Evolutionary conservation across 2,329 filamentous ascomycete genomes (phyloP).

Genomic region (Graphiopsis chlorocephala): DNA sequence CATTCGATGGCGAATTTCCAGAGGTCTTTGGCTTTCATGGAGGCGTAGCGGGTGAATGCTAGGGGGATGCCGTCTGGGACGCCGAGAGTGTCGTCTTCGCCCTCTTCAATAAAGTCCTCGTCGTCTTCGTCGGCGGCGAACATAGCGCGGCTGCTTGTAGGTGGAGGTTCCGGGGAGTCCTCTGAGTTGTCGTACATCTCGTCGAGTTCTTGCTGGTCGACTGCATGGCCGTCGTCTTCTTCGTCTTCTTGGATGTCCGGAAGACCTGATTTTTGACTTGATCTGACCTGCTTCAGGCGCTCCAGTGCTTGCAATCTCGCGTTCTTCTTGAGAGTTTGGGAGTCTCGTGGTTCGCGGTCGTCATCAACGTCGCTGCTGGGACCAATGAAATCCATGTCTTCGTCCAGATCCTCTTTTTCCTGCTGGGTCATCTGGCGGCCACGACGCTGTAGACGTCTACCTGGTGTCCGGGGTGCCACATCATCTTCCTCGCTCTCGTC

Average conservation of each 20-base stretch:
- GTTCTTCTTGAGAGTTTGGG: constrained; percentile 33
- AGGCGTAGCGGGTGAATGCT: constrained; percentile 64
- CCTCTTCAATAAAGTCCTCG: constrained; percentile 62
- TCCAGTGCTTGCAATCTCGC: constrained; percentile 44
- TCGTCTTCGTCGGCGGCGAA: constrained; percentile 57
- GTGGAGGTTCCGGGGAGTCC: constrained; percentile 31
- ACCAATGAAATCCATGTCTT: constrained; percentile 45
- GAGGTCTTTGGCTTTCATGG: constrained; percentile 67
- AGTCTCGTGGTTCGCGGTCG: constrained; percentile 24
- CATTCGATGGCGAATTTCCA: constrained; percentile 74
- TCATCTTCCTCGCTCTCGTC: constrained; percentile 24
- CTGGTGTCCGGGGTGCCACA: constrained; percentile 26
- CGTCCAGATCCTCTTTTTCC: constrained; percentile 43
- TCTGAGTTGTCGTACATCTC: constrained; percentile 29
- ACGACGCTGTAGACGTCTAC: constrained; percentile 16
- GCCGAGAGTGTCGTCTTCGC: constrained; percentile 56
- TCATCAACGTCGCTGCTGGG: constrained; percentile 33
- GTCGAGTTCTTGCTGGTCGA: constrained; percentile 30
- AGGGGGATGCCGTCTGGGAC: constrained; percentile 63
- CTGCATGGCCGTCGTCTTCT: constrained; percentile 18
- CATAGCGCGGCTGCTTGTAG: constrained; percentile 37
- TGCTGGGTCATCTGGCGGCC: constrained; percentile 24
- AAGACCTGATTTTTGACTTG: constrained; percentile 27
- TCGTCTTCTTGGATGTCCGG: constrained; percentile 24
- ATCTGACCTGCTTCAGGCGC: constrained; percentile 41